These are phyloP conservation scores for Mortierella sp. DNA, from an alignment of 371 early-diverging fungal genomes.

Conservation along the genomic window DNA sequence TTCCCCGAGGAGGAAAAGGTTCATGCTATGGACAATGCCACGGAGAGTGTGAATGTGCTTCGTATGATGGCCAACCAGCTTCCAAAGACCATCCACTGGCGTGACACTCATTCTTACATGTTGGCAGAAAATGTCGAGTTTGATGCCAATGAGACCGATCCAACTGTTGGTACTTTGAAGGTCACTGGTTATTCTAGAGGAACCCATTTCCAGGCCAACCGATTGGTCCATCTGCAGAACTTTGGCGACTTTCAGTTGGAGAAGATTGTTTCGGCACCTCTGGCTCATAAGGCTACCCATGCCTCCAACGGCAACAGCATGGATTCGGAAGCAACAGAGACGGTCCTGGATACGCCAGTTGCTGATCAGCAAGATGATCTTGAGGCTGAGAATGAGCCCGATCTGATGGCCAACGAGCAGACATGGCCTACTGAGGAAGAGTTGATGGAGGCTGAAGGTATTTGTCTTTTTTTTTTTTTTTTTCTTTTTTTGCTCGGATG, in stretches of 20 bases:
- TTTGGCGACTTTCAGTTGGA: conserved; percentile 93
- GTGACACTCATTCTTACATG: conserved; percentile 90
- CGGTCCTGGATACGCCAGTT: conserved; percentile 70
- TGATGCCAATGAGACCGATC: conserved; percentile 55
- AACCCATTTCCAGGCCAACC: conserved; percentile 84
- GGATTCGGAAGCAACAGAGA: conserved; percentile 57
- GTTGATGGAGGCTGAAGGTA: conserved; percentile 81
- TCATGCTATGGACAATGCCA: conserved; percentile 64
- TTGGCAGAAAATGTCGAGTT: conserved; percentile 74
- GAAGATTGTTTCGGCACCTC: conserved; percentile 60
- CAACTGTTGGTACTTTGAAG: conserved; percentile 70
- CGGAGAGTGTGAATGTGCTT: conserved; percentile 62
- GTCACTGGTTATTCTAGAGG: conserved; percentile 90
- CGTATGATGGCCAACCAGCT: conserved; percentile 77
- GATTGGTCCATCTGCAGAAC: conserved; percentile 89
- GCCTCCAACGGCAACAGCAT: conserved; percentile 34
- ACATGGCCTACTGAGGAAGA: conserved; percentile 99
- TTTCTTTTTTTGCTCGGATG: conserved; percentile 2
- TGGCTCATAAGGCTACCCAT: conserved; percentile 23
- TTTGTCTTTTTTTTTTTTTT: neutral
- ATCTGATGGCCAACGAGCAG: conserved; percentile 91
- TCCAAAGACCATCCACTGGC: conserved; percentile 86
- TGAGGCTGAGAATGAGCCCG: conserved; percentile 87
- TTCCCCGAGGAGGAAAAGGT: conserved; percentile 86
- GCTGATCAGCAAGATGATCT: conserved; percentile 80